Percentiles rank a stretch among this genome's conserved stretches.
Evolutionary conservation across 1,139 yeast genomes (phyloP).

Genomic region (Saccharomyces pastorianus): DNA sequence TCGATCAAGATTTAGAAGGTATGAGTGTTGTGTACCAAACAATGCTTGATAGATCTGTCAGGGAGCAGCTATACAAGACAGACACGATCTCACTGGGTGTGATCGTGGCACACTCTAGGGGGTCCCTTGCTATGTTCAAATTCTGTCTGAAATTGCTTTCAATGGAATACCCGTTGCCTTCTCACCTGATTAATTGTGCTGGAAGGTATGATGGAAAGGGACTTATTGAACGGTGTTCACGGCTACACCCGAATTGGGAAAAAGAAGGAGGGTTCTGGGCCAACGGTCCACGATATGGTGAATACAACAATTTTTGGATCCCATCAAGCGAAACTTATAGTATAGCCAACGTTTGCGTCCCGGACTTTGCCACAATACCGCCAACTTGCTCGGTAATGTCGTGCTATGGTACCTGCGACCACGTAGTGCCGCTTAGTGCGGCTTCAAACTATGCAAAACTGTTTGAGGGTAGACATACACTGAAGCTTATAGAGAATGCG

Average conservation of each 20-base stretch:
- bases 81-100: conserved; percentile 41
- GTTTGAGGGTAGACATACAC: conserved; percentile 50
- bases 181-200: conserved; percentile 63
- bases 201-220: conserved; percentile 48
- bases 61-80: conserved; percentile 39
- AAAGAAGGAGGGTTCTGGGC: conserved; percentile 34
- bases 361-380: conserved; percentile 38
- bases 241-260: conserved; percentile 31
- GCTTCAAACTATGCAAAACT: conserved; percentile 49
- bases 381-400: conserved; percentile 49
- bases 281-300: conserved; percentile 46
- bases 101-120: conserved; percentile 73
- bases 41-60: neutral
- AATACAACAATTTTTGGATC: conserved; percentile 35
- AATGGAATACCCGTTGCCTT: conserved; percentile 37
- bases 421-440: conserved; percentile 53
- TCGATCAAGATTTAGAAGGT: conserved; percentile 62
- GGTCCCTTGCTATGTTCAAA: conserved; percentile 64
- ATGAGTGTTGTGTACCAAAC: conserved; percentile 38
- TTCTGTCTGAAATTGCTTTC: conserved; percentile 37
- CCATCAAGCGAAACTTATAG: conserved; percentile 48
- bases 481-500: conserved; percentile 56
- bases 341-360: conserved; percentile 46
- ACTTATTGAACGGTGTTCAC: conserved; percentile 27
- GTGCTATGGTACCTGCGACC: conserved; percentile 64